A percentile compares a stretch with the other conserved stretches of the same genome.
These are phyloP conservation scores for Pestalotiopsis sp. DNA, from an alignment of 2,329 filamentous ascomycete genomes.

Conservation along the genomic window DNA sequence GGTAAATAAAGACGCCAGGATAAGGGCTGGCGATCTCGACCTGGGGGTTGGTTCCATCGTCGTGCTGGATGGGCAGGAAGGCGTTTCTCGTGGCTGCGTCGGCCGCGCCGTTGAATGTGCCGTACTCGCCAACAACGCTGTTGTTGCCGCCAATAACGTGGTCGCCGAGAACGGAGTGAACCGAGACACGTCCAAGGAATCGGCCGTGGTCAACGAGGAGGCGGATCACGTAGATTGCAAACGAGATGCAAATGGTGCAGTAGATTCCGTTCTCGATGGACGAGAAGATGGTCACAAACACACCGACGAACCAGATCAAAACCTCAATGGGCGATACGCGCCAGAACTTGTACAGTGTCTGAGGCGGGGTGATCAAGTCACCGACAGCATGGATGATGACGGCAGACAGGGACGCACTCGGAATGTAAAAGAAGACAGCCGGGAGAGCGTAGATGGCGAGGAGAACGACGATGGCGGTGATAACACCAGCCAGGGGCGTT, in stretches of 20 bases:
- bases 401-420: slow-evolving; percentile 75
- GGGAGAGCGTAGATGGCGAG: slow-evolving; percentile 89
- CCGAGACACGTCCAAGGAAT: slow-evolving; percentile 80
- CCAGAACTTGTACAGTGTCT: slow-evolving; percentile 95
- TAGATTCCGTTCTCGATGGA: slow-evolving; percentile 94
- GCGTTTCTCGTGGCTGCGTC: slow-evolving; percentile 63
- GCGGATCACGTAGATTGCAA: slow-evolving; percentile 79
- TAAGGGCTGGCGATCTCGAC: slow-evolving; percentile 80
- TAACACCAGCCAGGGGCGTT: slow-evolving; percentile 86
- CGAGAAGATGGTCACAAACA: slow-evolving; percentile 85
- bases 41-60: slow-evolving; percentile 88
- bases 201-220: slow-evolving; percentile 80
- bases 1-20: slow-evolving; percentile 93
- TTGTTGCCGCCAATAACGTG: slow-evolving; percentile 68
- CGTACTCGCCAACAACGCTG: slow-evolving; percentile 54
- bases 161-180: slow-evolving; percentile 83
- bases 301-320: slow-evolving; percentile 89
- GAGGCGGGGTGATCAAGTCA: slow-evolving; percentile 87
- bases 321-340: slow-evolving; percentile 88
- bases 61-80: slow-evolving; percentile 84
- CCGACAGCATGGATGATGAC: slow-evolving; percentile 97
- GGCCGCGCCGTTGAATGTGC: slow-evolving; percentile 49
- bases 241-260: slow-evolving; percentile 76
- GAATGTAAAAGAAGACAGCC: slow-evolving; percentile 92
- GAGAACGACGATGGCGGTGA: slow-evolving; percentile 84